Conservation (phyloP, 2,329 filamentous ascomycete genomes). For the Torrubiella hemipterigena region DNA sequence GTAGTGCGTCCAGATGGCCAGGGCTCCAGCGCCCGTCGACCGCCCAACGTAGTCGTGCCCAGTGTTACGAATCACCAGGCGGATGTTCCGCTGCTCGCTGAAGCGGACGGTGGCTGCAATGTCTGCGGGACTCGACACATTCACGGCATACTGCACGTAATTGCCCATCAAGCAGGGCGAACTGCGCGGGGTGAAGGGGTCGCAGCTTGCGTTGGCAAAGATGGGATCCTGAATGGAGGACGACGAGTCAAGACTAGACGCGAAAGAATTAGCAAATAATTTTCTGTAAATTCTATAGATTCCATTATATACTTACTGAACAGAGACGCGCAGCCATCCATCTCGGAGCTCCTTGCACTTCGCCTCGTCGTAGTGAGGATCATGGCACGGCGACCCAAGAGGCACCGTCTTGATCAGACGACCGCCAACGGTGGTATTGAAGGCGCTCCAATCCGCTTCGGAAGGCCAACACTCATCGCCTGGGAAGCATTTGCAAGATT, state of each 20-base stretch:
- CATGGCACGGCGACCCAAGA: conserved; percentile 37
- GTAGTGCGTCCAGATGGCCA: conserved; percentile 35
- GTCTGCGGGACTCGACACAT: conserved; percentile 15
- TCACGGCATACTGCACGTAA: conserved; percentile 24
- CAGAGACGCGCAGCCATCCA: conserved; percentile 29
- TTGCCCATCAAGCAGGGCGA: conserved; percentile 28
- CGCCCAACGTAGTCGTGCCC: conserved; percentile 40
- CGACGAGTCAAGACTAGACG: background rate
- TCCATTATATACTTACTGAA: conserved; percentile 36
- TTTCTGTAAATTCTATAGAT: no score
- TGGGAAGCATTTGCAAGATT: conserved; percentile 39
- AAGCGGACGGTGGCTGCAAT: conserved; percentile 18
- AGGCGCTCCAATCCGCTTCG: conserved; percentile 25
- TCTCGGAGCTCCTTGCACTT: conserved; percentile 28
- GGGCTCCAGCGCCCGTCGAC: conserved; percentile 36
- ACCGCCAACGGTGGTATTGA: conserved; percentile 40
- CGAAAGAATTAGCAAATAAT: background rate
- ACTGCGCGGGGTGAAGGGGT: conserved; percentile 21
- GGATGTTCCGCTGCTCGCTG: conserved; percentile 25
- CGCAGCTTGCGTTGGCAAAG: conserved; percentile 7
- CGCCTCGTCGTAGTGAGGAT: conserved; percentile 29
- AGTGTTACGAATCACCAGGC: conserved; percentile 34
- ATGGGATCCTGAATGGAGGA: background rate
- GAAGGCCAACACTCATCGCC: conserved; percentile 41
- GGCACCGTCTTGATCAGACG: conserved; percentile 37